Base-by-base conservation (phyloP, 306 rosid species). In the Cucurbita argyrosperma region DNA sequence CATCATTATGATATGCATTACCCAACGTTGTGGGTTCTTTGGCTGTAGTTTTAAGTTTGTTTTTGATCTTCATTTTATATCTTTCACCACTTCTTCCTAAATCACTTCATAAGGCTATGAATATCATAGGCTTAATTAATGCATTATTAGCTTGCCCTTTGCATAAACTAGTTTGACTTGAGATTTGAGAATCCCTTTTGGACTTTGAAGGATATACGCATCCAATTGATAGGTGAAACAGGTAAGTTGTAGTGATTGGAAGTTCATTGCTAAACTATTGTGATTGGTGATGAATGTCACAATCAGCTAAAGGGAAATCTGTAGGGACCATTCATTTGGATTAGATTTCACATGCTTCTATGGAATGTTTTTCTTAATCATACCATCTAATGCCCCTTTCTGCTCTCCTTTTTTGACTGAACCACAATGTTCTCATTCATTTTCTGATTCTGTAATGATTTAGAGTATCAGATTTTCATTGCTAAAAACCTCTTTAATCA, bases 271-370 rank as follows among this genome's bases (percentile, higher is more conserved):
- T 55, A 72, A 75, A 74, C 45, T 65, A 45, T 55, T 37, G 69
- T 58, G 79, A 71, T 62, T 67, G 70, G 77, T 77, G 42, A 72
- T 81, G 71, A 76, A 54, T 76, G 82, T 70, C 79, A 42, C 47
- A 73, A 58, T 49, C 77, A 49, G 56, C 40, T 64, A 15, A 59
- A 66, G 74, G 76, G 59, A 45, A 75, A 68, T 64, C 45, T 66
- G 81, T 76, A 74, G 82, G 86, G 88, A 74, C 83, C 74, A 67
- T 68, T 72, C 78, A 74, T 78, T 73, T 75, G 21, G 78, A 53
- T 73, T 66, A 77, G 80, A 76, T 80, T 82, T 80, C 78, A 77
- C 82, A 78, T 73, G 60, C 66, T 42, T 56, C 79, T 23, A 46
- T 72, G 67, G 75, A 62, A 78, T 78, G 65, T 74, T 75, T 62